Base-by-base conservation (phyloP, 192 early-diverging fungal species). In the Fimicolochytrium jonesii region DNA sequence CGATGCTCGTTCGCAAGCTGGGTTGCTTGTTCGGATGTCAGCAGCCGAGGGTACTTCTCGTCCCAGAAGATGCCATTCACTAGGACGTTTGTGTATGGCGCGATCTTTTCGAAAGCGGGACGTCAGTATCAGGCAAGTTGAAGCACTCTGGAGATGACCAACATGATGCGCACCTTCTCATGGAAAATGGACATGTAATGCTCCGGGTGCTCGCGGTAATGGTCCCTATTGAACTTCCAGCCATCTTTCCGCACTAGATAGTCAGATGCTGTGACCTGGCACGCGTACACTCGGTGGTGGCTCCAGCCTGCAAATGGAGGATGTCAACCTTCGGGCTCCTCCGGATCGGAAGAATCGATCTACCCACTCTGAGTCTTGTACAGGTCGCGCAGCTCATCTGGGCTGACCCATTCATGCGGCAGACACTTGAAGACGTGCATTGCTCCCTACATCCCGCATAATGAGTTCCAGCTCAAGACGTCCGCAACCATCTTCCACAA, bases 21-120 rank as follows among this genome's bases (percentile, higher is more conserved):
- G 20, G 70, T 72, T n/a, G 91, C 73, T 52, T 98, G 93, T 44
- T 82, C 77, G 17, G 79, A 91, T n/a, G 92, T 93, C 63, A 98
- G 67, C 44, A 98, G 71, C 10, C 93, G 87, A 30, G 96, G 96
- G 69, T 79, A 95, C 46, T 80, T 73, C 15, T 72, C 53, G 65
- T 92, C 88, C 96, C 96, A 98, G 76, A 93, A 98, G 32, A 92
- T 91, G 29, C 94, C 96, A 54, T 95, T 97, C 47, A 94, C 75
- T 22, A 97, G 74, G 69, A 92, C 83, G 11, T 87, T 85, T 13
- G 91, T 86, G 64, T 94, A 93, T 1, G 96, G 96, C 3, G 94
- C 94, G 69, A 98, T 85, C 70, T 88, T n/a, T n/a, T n/a, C n/a
- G 54, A 48, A 20, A 41, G n/a, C n/a, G n/a, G n/a, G n/a, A n/a